Conservation (phyloP, 225 moss, liverwort and hornwort genomes). For the Physcomitrium patens region DNA sequence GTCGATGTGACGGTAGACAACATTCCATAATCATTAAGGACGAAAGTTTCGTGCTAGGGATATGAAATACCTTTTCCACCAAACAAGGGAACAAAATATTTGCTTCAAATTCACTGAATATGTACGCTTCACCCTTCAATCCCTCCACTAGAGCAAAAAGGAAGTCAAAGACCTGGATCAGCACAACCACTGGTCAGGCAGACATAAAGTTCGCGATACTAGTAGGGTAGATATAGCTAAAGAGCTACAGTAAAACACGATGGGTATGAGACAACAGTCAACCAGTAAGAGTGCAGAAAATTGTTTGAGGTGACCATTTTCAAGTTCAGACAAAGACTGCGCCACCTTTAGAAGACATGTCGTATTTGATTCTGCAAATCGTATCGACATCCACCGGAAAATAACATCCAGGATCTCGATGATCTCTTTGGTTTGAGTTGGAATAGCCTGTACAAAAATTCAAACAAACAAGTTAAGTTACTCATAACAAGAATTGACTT, state of each 20-base stretch:
- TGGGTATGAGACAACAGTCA: background rate
- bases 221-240: background rate
- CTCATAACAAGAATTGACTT: background rate
- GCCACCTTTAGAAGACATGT: slow-evolving; percentile 84
- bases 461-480: background rate
- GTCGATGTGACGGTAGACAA: background rate
- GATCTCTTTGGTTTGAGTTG: slow-evolving; percentile 70
- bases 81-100: slow-evolving; percentile 86
- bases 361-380: slow-evolving; percentile 94
- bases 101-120: slow-evolving; percentile 85
- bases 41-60: background rate
- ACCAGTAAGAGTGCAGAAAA: background rate
- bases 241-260: background rate
- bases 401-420: slow-evolving; percentile 81
- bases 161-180: slow-evolving; percentile 79
- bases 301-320: background rate
- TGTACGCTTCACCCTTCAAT: slow-evolving; percentile 76
- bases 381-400: slow-evolving; percentile 80
- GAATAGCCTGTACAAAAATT: slow-evolving; percentile 49
- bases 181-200: slow-evolving; percentile 18
- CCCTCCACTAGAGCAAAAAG: slow-evolving; percentile 82
- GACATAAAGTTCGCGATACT: background rate
- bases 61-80: slow-evolving; percentile 77
- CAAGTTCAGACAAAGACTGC: background rate
- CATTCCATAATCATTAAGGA: background rate